A percentile compares a stretch with the other conserved stretches of the same genome.
Conservation (phyloP, 805 yeast genomes). For the Wickerhamomyces pijperi region DNA sequence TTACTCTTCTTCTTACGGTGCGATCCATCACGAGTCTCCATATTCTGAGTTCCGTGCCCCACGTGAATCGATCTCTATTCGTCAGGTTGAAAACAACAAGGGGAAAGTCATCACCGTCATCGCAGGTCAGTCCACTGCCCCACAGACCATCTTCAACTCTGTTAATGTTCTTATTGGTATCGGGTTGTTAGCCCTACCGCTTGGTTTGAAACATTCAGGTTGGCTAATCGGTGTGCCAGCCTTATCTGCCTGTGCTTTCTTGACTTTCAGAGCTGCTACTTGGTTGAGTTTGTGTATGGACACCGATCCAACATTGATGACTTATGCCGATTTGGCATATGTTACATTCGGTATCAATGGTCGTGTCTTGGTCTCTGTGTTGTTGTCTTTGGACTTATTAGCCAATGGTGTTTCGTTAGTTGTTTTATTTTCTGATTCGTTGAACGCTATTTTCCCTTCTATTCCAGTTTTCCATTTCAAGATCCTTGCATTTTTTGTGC, state of each 20-base stretch:
- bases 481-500: constrained; percentile 50
- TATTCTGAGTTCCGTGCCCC: constrained; percentile 36
- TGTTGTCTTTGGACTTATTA: constrained; percentile 67
- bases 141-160: constrained; percentile 69
- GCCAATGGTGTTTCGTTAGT: constrained; percentile 78
- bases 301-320: constrained; percentile 68
- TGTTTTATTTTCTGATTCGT: constrained; percentile 77
- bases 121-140: constrained; percentile 74
- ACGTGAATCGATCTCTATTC: constrained; percentile 30
- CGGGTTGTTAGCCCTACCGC: constrained; percentile 64
- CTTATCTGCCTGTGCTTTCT: constrained; percentile 46
- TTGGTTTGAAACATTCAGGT: constrained; percentile 63
- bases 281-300: constrained; percentile 67
- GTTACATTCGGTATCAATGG: constrained; percentile 78
- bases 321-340: constrained; percentile 82
- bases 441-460: constrained; percentile 53
- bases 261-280: constrained; percentile 71
- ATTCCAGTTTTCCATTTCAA: constrained; percentile 49
- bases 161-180: constrained; percentile 69
- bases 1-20: constrained; percentile 19
- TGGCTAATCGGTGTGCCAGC: constrained; percentile 57
- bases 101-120: constrained; percentile 63
- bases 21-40: constrained; percentile 23
- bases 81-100: constrained; percentile 55
- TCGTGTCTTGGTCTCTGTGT: constrained; percentile 56